These are phyloP conservation scores for Aureobasidium namibiae DNA, from an alignment of 2,329 filamentous ascomycete genomes.

Conservation along the genomic window DNA sequence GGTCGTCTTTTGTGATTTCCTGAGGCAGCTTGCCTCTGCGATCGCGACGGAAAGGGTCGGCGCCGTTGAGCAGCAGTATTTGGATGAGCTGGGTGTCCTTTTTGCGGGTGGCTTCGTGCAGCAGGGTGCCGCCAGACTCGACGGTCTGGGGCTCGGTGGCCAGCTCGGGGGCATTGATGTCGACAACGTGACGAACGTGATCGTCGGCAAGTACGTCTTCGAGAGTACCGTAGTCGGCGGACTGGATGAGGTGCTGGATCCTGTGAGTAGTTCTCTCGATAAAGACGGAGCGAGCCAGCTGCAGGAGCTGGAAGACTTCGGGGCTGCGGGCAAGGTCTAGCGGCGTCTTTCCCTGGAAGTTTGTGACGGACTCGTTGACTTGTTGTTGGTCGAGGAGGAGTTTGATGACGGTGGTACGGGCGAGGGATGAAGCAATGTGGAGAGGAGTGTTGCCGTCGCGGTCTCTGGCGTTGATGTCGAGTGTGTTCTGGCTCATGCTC, in stretches of 20 bases:
- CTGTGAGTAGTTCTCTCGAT: constrained; percentile 78
- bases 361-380: constrained; percentile 82
- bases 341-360: constrained; percentile 75
- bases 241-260: constrained; percentile 69
- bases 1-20: constrained; percentile 92
- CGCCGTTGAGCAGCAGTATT: constrained; percentile 82
- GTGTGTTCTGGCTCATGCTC: constrained; percentile 44
- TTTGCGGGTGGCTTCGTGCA: constrained; percentile 87
- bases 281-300: constrained; percentile 82
- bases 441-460: constrained; percentile 91
- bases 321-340: constrained; percentile 85
- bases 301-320: constrained; percentile 91
- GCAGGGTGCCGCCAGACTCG: constrained; percentile 77
- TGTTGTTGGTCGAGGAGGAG: constrained; percentile 72
- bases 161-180: constrained; percentile 87
- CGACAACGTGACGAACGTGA: constrained; percentile 74
- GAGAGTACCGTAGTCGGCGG: constrained; percentile 66
- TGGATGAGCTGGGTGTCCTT: constrained; percentile 84
- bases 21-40: constrained; percentile 93
- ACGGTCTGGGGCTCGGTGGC: constrained; percentile 70
- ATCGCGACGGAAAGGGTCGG: constrained; percentile 90
- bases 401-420: constrained; percentile 70
- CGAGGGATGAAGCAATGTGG: constrained; percentile 77
- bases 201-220: constrained; percentile 77
- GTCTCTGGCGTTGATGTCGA: constrained; percentile 85